Conservation (phyloP, 345 rosid genomes). For the Bruguiera parviflora region DNA sequence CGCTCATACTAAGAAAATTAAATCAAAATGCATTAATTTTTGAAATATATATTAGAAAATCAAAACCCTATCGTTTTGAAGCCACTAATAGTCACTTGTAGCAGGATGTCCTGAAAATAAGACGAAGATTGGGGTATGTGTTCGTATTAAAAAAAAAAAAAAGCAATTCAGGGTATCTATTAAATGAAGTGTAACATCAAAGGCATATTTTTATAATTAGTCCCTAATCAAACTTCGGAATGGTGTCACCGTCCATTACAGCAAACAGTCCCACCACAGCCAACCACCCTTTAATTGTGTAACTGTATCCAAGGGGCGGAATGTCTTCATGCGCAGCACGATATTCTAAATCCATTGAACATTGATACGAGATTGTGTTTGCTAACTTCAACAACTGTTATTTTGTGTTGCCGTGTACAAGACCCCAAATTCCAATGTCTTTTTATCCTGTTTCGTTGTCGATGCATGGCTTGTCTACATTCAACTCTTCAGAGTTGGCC, state of each 20-base stretch:
- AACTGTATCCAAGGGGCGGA: conserved; percentile 12
- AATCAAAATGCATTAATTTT: too few species aligned
- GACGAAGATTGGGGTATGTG: too few species aligned
- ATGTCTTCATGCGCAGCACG: conserved; percentile 33
- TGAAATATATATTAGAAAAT: too few species aligned
- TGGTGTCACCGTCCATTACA: conserved; percentile 11
- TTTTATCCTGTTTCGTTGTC: conserved; percentile 20
- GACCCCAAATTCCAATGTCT: conserved; percentile 27
- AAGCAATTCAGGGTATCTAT: too few species aligned
- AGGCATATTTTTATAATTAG: too few species aligned
- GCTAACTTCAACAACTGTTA: not conserved
- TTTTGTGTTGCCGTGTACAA: not conserved
- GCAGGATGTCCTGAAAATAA: too few species aligned
- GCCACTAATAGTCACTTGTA: too few species aligned
- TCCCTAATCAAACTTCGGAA: not conserved
- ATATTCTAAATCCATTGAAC: conserved; percentile 46
- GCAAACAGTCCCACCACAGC: conserved; percentile 9
- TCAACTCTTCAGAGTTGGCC: conserved; percentile 22
- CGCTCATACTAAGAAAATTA: too few species aligned
- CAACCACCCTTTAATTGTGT: conserved; percentile 17
- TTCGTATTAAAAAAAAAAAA: too few species aligned
- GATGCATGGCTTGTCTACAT: conserved; percentile 32
- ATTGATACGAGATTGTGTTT: conserved; percentile 15
- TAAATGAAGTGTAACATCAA: too few species aligned
- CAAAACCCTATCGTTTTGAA: too few species aligned